Percentiles rank a stretch among this genome's conserved stretches.
phyloP scores from a whole-genome alignment of 2,329 filamentous ascomycete species.

The Aspergillus niger region DNA sequence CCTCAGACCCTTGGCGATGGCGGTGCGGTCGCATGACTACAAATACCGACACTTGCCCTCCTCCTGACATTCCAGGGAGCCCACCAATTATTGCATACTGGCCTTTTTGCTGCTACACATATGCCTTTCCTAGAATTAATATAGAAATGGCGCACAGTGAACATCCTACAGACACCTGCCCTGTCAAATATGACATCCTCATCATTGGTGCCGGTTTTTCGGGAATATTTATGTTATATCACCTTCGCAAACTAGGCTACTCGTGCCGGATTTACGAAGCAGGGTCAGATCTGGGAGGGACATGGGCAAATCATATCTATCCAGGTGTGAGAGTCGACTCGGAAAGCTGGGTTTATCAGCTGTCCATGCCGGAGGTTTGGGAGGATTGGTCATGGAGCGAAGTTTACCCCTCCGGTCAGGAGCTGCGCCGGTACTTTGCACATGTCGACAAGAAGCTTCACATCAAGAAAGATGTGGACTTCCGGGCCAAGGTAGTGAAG shows the following conservation, averaged over 20 bases:
- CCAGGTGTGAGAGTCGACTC: constrained; percentile 13
- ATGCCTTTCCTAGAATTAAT: neutral
- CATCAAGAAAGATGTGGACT: constrained; percentile 49
- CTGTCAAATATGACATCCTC: constrained; percentile 4
- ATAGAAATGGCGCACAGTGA: neutral
- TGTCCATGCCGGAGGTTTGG: constrained; percentile 47
- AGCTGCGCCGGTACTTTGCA: constrained; percentile 51
- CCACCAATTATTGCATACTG: neutral
- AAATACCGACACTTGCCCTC: neutral
- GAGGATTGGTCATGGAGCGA: constrained; percentile 47
- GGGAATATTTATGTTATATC: constrained; percentile 11
- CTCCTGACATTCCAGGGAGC: neutral
- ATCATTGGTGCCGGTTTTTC: constrained; percentile 16
- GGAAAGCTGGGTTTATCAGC: constrained; percentile 9
- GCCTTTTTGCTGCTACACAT: neutral
- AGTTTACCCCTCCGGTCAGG: constrained; percentile 30
- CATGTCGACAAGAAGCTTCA: constrained; percentile 49
- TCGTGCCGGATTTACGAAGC: constrained; percentile 8
- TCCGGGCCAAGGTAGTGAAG: constrained; percentile 45
- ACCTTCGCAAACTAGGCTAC: constrained; percentile 13
- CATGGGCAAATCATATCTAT: constrained; percentile 15
- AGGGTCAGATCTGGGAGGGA: constrained; percentile 10
- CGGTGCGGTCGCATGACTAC: neutral
- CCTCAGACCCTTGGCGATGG: neutral
- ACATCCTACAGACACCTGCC: neutral